phyloP scores from a whole-genome alignment of 2,329 filamentous ascomycete species.

The Ambrosiella xylebori region DNA sequence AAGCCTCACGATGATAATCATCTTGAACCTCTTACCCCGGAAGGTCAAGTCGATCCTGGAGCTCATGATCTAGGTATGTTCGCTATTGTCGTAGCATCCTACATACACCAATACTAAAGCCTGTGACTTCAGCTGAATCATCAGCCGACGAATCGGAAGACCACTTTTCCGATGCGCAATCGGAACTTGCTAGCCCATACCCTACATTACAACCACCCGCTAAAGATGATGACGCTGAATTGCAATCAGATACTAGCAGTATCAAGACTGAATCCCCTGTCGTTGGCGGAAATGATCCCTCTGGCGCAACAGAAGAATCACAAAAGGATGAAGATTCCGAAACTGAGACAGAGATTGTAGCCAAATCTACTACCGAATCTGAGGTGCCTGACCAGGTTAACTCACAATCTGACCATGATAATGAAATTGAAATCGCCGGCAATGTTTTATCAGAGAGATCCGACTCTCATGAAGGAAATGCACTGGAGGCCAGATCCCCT shows the following conservation, averaged over 20 bases:
- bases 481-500: no score
- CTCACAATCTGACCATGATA: no score
- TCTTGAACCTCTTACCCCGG: slow-evolving; percentile 2
- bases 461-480: no score
- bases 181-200: slow-evolving; percentile 28
- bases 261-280: slow-evolving; percentile 29
- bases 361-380: not conserved
- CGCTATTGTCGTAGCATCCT: not conserved
- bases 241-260: not conserved
- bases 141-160: slow-evolving; percentile 39
- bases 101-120: not conserved
- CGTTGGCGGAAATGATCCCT: no score
- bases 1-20: not conserved
- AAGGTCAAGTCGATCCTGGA: slow-evolving; percentile 32
- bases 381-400: not conserved
- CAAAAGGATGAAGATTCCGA: slow-evolving; percentile 16
- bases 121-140: slow-evolving; percentile 4
- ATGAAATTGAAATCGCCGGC: no score
- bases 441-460: no score
- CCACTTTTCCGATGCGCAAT: slow-evolving; percentile 51
- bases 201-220: slow-evolving; percentile 34
- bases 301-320: slow-evolving; percentile 31
- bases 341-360: slow-evolving; percentile 1
- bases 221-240: slow-evolving; percentile 3
- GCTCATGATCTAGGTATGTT: slow-evolving; percentile 40